phyloP scores from a whole-genome alignment of 2,329 filamentous ascomycete species.

The Fusarium xylarioides region DNA sequence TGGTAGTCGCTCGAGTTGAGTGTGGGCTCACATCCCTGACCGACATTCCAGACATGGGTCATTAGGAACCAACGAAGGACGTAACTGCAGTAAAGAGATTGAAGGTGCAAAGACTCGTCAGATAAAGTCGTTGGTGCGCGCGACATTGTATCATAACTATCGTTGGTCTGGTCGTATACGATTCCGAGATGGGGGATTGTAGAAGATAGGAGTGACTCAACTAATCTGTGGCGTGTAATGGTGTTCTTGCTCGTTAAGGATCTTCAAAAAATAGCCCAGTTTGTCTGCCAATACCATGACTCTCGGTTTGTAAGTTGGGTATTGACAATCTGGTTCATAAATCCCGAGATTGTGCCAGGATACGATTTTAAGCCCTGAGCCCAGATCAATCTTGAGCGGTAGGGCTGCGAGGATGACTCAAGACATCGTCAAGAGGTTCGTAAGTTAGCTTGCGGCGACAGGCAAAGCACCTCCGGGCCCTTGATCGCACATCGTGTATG shows the following conservation, averaged over 20 bases:
- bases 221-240: constrained; percentile 21
- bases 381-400: constrained; percentile 22
- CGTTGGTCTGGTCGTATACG: constrained; percentile 37
- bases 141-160: constrained; percentile 37
- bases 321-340: constrained; percentile 15
- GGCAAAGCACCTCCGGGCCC: constrained; percentile 36
- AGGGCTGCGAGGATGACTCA: constrained; percentile 41
- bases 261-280: neutral
- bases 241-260: neutral
- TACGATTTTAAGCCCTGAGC: constrained; percentile 23
- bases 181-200: constrained; percentile 17
- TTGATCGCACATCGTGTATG: constrained; percentile 38
- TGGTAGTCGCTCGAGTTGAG: constrained; percentile 22
- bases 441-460: constrained; percentile 24
- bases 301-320: constrained; percentile 5
- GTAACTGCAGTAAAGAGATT: constrained; percentile 45
- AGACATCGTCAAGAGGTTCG: constrained; percentile 33
- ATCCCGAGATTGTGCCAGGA: constrained; percentile 24
- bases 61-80: constrained; percentile 43
- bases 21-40: constrained; percentile 45
- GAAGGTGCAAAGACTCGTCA: constrained; percentile 44
- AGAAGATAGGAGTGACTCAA: constrained; percentile 27
- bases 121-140: constrained; percentile 37
- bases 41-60: constrained; percentile 44
- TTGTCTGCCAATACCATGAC: constrained; percentile 10